Conservation (phyloP, 108 stramenopile species). For the Parmales sp. region DNA sequence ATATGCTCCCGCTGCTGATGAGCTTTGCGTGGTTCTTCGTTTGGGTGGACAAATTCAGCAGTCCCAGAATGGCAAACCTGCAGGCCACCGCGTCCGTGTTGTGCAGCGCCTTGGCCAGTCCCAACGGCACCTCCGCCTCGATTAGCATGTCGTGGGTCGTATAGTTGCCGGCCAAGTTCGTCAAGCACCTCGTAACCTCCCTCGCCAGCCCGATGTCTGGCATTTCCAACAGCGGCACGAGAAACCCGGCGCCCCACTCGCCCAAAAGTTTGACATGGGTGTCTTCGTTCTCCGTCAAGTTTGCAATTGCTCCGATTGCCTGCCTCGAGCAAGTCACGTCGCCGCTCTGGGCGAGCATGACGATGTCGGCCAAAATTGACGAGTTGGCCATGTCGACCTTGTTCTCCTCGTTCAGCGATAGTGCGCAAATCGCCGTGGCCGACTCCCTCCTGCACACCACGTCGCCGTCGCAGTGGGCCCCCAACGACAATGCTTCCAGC, state of each 20-base stretch:
- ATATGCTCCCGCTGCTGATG: constrained; percentile 11
- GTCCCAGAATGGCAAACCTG: constrained; percentile 42
- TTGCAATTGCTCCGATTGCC: constrained; percentile 52
- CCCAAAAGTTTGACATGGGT: constrained; percentile 32
- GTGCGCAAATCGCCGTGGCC: constrained; percentile 41
- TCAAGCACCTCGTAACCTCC: constrained; percentile 40
- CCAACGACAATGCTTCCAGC: constrained; percentile 40
- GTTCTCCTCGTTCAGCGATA: constrained; percentile 66
- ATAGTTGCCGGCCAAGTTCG: constrained; percentile 50
- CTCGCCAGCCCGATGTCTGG: constrained; percentile 17
- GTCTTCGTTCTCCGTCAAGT: constrained; percentile 49
- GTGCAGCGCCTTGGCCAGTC: constrained; percentile 12
- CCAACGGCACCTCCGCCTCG: constrained; percentile 31
- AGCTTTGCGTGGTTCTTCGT: constrained; percentile 28
- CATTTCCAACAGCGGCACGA: constrained; percentile 11
- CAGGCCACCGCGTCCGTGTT: constrained; percentile 34
- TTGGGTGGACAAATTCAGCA: constrained; percentile 44
- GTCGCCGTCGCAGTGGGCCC: constrained; percentile 24
- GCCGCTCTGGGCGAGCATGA: constrained; percentile 25
- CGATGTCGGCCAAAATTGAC: constrained; percentile 21
- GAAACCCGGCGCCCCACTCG: constrained; percentile 18
- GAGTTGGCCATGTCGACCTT: constrained; percentile 53
- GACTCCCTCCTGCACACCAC: constrained; percentile 49
- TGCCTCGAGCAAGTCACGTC: constrained; percentile 23
- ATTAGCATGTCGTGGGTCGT: constrained; percentile 35